Evolutionary conservation across 331 rosid species (phyloP).

Genomic region (Dryas integrifolia): DNA sequence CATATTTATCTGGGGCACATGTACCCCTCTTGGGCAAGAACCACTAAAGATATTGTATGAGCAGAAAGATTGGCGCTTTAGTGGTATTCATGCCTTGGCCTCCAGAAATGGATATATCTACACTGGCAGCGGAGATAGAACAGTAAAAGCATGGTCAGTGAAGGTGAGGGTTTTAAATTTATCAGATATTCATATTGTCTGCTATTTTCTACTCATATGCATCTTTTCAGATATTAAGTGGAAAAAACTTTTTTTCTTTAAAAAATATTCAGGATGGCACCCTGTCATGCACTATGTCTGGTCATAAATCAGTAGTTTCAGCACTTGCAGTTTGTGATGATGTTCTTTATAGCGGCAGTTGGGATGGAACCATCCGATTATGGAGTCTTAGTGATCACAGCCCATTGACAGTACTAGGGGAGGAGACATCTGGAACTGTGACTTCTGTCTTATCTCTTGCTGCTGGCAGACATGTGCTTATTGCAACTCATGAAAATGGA

Average conservation of each 20-base stretch:
- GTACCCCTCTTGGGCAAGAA: conserved; percentile 51
- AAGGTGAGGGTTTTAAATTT: conserved; percentile 40
- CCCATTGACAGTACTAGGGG: conserved; percentile 73
- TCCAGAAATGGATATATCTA: conserved; percentile 51
- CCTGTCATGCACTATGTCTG: conserved; percentile 68
- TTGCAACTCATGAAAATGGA: conserved; percentile 86
- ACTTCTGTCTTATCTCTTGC: conserved; percentile 60
- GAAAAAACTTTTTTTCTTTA: conserved; percentile 14
- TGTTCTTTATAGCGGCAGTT: conserved; percentile 94
- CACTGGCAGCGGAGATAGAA: conserved; percentile 86
- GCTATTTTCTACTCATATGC: conserved; percentile 12
- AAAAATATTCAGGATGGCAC: conserved; percentile 56
- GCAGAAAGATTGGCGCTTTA: conserved; percentile 92
- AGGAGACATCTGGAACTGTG: conserved; percentile 50
- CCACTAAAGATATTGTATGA: conserved; percentile 78
- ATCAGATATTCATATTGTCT: neutral
- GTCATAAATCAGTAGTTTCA: conserved; percentile 85
- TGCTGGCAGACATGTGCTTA: conserved; percentile 52
- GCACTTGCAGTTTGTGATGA: conserved; percentile 60
- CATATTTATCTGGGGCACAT: conserved; percentile 64
- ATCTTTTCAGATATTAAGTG: conserved; percentile 9
- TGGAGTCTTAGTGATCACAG: conserved; percentile 89
- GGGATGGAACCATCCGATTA: conserved; percentile 92
- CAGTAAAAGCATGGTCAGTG: conserved; percentile 81
- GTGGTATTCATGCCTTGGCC: conserved; percentile 82